Conservation (phyloP, 805 yeast genomes). For the Tetrapisispora fleetii region DNA sequence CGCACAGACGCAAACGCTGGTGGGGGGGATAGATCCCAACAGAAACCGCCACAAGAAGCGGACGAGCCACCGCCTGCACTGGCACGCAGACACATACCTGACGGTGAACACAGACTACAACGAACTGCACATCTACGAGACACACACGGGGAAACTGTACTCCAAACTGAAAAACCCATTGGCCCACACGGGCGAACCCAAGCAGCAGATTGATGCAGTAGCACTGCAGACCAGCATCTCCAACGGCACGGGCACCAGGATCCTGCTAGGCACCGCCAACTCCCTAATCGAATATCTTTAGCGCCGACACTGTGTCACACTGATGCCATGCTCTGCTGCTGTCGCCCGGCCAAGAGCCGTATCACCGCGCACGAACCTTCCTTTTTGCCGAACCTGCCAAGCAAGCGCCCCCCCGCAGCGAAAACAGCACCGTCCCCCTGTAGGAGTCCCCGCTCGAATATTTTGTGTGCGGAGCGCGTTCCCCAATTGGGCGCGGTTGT, state of each 20-base stretch:
- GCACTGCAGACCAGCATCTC: slow-evolving; percentile 17
- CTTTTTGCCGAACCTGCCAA: background rate
- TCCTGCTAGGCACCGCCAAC: slow-evolving; percentile 9
- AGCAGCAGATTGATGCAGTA: slow-evolving; percentile 12
- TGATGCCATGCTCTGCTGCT: no score
- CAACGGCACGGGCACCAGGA: slow-evolving; percentile 19
- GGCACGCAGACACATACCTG: slow-evolving; percentile 14
- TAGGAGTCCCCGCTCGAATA: background rate
- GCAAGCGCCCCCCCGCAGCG: background rate
- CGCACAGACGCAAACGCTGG: background rate
- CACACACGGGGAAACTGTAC: slow-evolving; percentile 14
- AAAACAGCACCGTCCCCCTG: background rate
- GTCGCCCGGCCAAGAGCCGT: background rate
- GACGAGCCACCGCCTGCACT: slow-evolving; percentile 17
- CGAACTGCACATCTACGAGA: slow-evolving; percentile 19
- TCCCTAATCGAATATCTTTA: background rate
- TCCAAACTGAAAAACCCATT: slow-evolving; percentile 14
- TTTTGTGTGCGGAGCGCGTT: no score
- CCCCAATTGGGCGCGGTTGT: no score
- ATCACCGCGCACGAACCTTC: background rate
- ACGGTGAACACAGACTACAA: slow-evolving; percentile 21
- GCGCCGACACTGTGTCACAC: no score
- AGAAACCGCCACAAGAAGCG: slow-evolving; percentile 18
- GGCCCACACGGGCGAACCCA: background rate
- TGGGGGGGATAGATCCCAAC: slow-evolving; percentile 19